Base-by-base conservation (phyloP, 345 rosid species). In the Linum trigynum region DNA sequence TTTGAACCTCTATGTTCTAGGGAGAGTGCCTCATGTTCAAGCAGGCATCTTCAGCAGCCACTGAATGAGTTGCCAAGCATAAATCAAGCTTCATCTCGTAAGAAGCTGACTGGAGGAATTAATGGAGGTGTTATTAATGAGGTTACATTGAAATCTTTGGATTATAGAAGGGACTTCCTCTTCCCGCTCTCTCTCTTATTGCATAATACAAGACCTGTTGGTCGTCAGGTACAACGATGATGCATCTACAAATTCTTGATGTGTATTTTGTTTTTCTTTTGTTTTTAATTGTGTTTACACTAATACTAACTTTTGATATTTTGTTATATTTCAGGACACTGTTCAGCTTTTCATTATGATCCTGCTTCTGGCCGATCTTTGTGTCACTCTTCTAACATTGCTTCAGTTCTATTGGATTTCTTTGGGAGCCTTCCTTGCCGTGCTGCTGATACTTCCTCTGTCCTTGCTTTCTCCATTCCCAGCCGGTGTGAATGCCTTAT, bases 371-470 rank as follows among this genome's bases (percentile, higher is more conserved):
- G 90, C 88, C 62, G 99, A 94, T 85, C 80, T 94, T 66, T 84
- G 87, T 17, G 81, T 88, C 16, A 88, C 97, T 37, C 85, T 94
- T 50, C 97, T 94, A 59, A 85, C 86, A 2, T 75, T 94, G 79
- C 84, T 90, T 66, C 88, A 88, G 82, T 88, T 82, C 80, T 94
- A 94, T 72, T 90, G 97, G 96, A 85, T 94, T 73, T 85, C 90
- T 74, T 82, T 94, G 39, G 97, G 80, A 37, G 90, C 82, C 9
- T 90, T 94, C 77, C 88, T 94, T 12, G 92, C 92, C 60, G 81
- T 90, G 64, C 81, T 94, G 81, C 90, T 94, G 66, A 69, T 94
- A 68, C 99, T 88, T 76, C 99, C 99, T 77, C 82, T 88, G 7
- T 79, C 97, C 48, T 70, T 90, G 74, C 92, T 94, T 66, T 88